Conservation (phyloP, 1,284 basidiomycete species). For the Heimioporus retisporus region DNA sequence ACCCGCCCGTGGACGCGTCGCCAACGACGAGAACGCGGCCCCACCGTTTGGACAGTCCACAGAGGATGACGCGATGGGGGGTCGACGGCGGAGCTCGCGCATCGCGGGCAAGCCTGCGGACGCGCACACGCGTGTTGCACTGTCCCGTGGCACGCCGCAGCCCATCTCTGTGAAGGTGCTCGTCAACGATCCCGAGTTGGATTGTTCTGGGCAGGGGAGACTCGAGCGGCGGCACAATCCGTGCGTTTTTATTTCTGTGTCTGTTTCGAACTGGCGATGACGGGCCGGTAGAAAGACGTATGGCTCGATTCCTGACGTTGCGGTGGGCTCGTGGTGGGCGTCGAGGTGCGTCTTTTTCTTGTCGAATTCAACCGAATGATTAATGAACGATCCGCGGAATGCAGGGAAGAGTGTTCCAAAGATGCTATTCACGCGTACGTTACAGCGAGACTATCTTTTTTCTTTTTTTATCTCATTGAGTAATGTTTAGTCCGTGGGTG, state of each 20-base stretch:
- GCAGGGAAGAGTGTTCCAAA: constrained; percentile 70
- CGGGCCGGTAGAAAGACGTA: constrained; percentile 34
- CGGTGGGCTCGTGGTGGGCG: constrained; percentile 87
- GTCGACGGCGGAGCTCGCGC: constrained; percentile 70
- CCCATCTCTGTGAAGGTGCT: constrained; percentile 48
- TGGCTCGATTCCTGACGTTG: constrained; percentile 74
- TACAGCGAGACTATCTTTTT: background rate
- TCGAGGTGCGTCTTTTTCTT: constrained; percentile 50
- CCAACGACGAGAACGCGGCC: constrained; percentile 37
- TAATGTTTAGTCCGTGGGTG: constrained; percentile 68
- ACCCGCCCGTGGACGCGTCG: constrained; percentile 32
- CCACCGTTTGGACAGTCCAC: constrained; percentile 7
- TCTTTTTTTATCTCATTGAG: background rate
- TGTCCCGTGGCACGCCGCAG: constrained; percentile 42
- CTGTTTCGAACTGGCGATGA: background rate
- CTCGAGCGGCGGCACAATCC: constrained; percentile 67
- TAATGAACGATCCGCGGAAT: background rate
- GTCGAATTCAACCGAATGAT: background rate
- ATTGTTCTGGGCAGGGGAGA: constrained; percentile 46
- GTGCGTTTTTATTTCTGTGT: constrained; percentile 48
- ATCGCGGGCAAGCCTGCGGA: constrained; percentile 66
- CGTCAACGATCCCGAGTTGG: constrained; percentile 31
- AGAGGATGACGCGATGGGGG: constrained; percentile 7
- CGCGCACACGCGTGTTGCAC: constrained; percentile 54
- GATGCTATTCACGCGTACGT: constrained; percentile 83